A percentile compares a stretch with the other conserved stretches of the same genome.
Conservation (phyloP, 192 early-diverging fungal genomes). For the Nowakowskiella sp. region DNA sequence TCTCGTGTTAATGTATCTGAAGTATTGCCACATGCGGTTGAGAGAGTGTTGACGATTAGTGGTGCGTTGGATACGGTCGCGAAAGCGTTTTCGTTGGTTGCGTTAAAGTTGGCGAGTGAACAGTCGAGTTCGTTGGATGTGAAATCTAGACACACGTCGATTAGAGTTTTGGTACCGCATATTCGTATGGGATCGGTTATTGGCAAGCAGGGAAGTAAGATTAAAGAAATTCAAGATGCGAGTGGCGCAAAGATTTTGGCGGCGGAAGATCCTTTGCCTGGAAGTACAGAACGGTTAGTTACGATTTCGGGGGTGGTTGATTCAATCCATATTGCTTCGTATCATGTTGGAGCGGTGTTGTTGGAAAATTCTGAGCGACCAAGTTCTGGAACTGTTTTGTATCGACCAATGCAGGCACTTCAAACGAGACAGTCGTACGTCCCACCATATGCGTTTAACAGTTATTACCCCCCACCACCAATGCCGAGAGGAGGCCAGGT, state of each 20-base stretch:
- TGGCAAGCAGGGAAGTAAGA: conserved; percentile 83
- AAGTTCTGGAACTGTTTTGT: conserved; percentile 16
- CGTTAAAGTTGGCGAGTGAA: conserved; percentile 16
- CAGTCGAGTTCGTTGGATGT: conserved; percentile 35
- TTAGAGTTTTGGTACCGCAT: conserved; percentile 87
- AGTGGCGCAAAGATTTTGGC: conserved; percentile 82
- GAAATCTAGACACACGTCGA: conserved; percentile 43
- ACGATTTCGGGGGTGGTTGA: conserved; percentile 80
- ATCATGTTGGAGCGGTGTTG: conserved; percentile 29
- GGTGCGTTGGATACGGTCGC: conserved; percentile 35
- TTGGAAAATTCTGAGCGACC: conserved; percentile 12
- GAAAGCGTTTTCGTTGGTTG: conserved; percentile 21
- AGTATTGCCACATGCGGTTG: conserved; percentile 76
- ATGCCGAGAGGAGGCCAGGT: conserved; percentile 21
- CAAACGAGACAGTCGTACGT: neutral
- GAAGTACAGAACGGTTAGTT: conserved; percentile 87
- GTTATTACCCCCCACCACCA: no score
- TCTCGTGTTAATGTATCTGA: conserved; percentile 91
- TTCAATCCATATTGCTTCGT: conserved; percentile 72
- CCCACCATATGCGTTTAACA: no score
- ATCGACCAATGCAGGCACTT: no score
- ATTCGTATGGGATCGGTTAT: conserved; percentile 79
- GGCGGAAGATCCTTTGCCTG: conserved; percentile 84
- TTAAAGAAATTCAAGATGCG: conserved; percentile 90
- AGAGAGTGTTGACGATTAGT: conserved; percentile 52